Conservation (phyloP, 192 early-diverging fungal species). For the Oehlia diaphana region DNA sequence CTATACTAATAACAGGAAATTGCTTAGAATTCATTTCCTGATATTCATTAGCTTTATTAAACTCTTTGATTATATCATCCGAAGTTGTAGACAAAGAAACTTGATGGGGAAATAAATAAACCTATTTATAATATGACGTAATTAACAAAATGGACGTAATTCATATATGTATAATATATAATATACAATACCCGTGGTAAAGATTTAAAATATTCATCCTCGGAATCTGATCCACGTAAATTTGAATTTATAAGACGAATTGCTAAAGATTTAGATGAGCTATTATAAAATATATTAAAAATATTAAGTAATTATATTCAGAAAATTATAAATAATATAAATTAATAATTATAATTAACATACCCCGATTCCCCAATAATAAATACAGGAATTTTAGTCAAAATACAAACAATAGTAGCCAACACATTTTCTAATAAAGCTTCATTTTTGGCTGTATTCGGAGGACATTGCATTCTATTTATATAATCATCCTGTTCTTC, state of each 20-base stretch:
- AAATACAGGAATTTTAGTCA: constrained; percentile 27
- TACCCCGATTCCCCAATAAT: constrained; percentile 25
- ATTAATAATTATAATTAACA: background rate
- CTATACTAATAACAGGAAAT: constrained; percentile 18
- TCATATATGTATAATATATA: no score
- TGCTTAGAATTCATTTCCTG: constrained; percentile 15
- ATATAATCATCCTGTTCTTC: constrained; percentile 24
- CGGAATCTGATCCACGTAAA: constrained; percentile 25
- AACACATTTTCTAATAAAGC: constrained; percentile 23
- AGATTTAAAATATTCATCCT: constrained; percentile 20
- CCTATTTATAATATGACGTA: background rate
- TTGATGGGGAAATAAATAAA: constrained; percentile 22
- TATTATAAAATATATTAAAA: background rate
- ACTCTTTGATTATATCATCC: constrained; percentile 21
- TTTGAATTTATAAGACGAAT: constrained; percentile 23
- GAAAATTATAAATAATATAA: background rate
- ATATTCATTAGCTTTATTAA: constrained; percentile 21
- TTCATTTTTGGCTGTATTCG: background rate
- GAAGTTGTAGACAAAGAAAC: constrained; percentile 29
- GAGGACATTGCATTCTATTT: background rate
- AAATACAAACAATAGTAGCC: constrained; percentile 21
- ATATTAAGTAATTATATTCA: no score
- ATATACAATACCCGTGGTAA: constrained; percentile 15
- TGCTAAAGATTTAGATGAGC: constrained; percentile 13
- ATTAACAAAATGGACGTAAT: no score